Percentiles rank a stretch among this genome's conserved stretches.
Conservation (phyloP, 768 basidiomycete species). For the Tylopilus subfusipes region DNA sequence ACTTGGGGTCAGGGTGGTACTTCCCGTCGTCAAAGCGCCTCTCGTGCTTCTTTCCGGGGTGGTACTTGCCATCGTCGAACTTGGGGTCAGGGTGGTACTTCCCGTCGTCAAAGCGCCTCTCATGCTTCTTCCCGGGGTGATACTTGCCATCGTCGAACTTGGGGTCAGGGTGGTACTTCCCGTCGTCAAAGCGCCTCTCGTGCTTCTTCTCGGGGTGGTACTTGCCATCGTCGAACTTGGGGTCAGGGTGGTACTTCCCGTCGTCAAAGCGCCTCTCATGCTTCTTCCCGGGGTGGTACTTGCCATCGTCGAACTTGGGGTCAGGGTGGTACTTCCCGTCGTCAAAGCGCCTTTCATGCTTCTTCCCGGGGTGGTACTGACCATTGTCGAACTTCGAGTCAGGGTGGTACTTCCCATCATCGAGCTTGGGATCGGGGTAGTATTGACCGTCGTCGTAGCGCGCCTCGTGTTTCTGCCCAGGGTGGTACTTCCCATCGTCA, state of each 20-base stretch:
- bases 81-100: not conserved
- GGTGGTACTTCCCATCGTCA: not conserved
- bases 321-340: conserved; percentile 7
- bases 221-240: not conserved
- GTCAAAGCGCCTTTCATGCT: not conserved
- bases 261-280: conserved; percentile 8
- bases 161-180: not conserved
- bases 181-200: conserved; percentile 5
- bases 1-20: conserved; percentile 9
- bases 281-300: conserved; percentile 1
- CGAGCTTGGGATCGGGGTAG: not conserved
- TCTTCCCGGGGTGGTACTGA: not conserved
- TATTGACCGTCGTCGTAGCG: no score
- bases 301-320: conserved; percentile 7
- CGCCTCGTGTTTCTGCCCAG: not conserved
- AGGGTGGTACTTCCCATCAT: not conserved
- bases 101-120: not conserved
- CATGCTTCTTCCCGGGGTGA: not conserved
- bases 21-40: not conserved
- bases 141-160: conserved; percentile 6
- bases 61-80: not conserved
- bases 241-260: conserved; percentile 1
- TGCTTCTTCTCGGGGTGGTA: not conserved
- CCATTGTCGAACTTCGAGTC: not conserved
- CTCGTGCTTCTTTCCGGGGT: not conserved